Base-by-base conservation (phyloP, 2,329 filamentous ascomycete genomes). In the Chalara sp. region DNA sequence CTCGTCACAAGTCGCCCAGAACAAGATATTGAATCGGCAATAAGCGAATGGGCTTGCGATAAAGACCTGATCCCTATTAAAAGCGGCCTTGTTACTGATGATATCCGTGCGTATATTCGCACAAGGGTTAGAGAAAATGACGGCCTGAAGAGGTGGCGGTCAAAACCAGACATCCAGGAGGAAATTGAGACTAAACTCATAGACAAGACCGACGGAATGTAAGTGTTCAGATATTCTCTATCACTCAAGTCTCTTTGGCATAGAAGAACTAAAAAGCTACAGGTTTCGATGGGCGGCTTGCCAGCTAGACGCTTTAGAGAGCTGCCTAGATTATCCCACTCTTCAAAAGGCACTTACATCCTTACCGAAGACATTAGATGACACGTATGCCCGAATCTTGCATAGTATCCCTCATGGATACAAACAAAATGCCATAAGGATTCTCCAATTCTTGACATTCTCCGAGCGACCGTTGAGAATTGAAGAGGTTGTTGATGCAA, bases 141-240 rank as follows among this genome's bases (percentile, higher is more conserved):
- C n/a, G 47, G 44, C 7, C 50, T 64, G 11, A 56, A 53, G 13
- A 58, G 59, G 42, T 66, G 64, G 65, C 35, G 39, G 47, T 8
- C 21, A 2, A 37, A 45, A 4, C 53, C 56, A 30, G 48, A 63
- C 1, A 49, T 65, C 31, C 58, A 57, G 49, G 7, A 46, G 6
- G 31, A 61, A 21, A 64, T 63, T 32, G 56, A 65, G 45, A 32
- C 5, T 13, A 40, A 33, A 32, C 35, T 66, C 11, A 53, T 56
- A 7, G 3, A 56, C 5, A 63, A 62, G 35, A 56, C 61, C 6
- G 46, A 61, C 42, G 63, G 63, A 47, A 66, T 65, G 64, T 66
- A 58, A 53, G 63, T 28, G 39, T 10, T 6, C 29, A 32, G 8
- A 42, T 11, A 51, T 49, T 39, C 43, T 44, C 6, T 10, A 6